Base-by-base conservation (phyloP, 1,284 basidiomycete species). In the Mycosarcoma mackinlayi region DNA sequence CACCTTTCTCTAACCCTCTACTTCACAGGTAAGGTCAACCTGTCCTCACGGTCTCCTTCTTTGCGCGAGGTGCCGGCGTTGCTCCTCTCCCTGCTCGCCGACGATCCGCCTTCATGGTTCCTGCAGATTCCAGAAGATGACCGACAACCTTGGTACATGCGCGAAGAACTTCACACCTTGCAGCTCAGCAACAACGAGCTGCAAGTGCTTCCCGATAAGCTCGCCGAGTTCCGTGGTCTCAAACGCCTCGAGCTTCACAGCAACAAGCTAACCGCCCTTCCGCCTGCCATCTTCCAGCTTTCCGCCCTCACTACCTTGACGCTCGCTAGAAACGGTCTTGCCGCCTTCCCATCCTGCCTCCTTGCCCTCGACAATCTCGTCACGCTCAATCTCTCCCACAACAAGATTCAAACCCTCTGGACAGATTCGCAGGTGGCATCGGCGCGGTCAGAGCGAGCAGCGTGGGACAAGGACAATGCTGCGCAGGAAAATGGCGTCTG, bases 311-410 rank as follows among this genome's bases (percentile, higher is more conserved):
- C 76, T 21, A 65, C 50, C 23, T 56, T 81, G 19, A 74, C 52
- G 9, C 71, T 81, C 28, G 57, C 76, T 38, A 67, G 55, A 27
- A 81, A 81, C 50, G 57, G 48, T 23, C 64, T 81, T 39, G 58
- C 65, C 1, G 28, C 56, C 9, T 53, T 79, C 16, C 79, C 79
- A 6, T 14, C 44, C 10, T 72, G 53, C 14, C 47, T 81, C 23
- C 63, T 75, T 13, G 67, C 69, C 3, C 73, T 77, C 33, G 70
- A 72, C 42, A 59, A 61, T 21, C 74, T 81, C 13, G 51, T 74
- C 14, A 63, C 50, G n/a, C 72, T 81, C 40, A 65, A 79, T 52
- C 66, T 81, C 13, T 77, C 77, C 16, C 59, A 77, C 55, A 81
- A 81, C 56, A 56, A 54, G 44, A 60, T 81, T 14, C 55, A 52